Evolutionary conservation across 2,329 filamentous ascomycete genomes (phyloP).

Genomic region (Cryoendolithus antarcticus): DNA sequence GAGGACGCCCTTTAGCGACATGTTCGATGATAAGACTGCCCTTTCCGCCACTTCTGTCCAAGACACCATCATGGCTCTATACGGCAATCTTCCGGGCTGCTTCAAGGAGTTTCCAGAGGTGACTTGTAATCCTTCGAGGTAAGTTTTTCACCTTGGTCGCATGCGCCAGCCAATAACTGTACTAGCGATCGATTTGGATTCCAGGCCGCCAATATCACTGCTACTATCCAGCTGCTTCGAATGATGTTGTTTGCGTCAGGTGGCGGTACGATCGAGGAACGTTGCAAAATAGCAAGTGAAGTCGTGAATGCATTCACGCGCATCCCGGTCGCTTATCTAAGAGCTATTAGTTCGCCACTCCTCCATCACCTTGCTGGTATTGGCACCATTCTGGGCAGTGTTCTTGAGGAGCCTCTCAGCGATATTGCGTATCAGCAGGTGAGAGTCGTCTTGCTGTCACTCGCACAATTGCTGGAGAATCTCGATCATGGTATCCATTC

Average conservation of each 20-base stretch:
- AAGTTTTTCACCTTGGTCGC: too few species aligned
- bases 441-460: conserved; percentile 27
- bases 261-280: conserved; percentile 28
- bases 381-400: conserved; percentile 32
- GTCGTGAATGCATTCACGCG: conserved; percentile 30
- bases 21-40: too few species aligned
- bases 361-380: conserved; percentile 36
- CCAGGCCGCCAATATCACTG: conserved; percentile 35
- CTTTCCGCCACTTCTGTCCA: too few species aligned
- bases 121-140: too few species aligned
- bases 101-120: too few species aligned
- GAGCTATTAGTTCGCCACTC: conserved; percentile 35
- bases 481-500: conserved; percentile 29
- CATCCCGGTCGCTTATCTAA: conserved; percentile 31
- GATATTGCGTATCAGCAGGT: conserved; percentile 28
- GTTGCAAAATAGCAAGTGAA: conserved; percentile 32
- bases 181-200: conserved; percentile 18
- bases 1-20: too few species aligned
- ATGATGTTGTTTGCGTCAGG: conserved; percentile 33
- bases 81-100: too few species aligned
- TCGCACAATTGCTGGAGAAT: conserved; percentile 30
- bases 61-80: too few species aligned
- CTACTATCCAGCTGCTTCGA: conserved; percentile 31
- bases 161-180: background rate
- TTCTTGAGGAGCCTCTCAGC: conserved; percentile 29